Base-by-base conservation (phyloP, 2,329 filamentous ascomycete species). In the Neonectria faginata region DNA sequence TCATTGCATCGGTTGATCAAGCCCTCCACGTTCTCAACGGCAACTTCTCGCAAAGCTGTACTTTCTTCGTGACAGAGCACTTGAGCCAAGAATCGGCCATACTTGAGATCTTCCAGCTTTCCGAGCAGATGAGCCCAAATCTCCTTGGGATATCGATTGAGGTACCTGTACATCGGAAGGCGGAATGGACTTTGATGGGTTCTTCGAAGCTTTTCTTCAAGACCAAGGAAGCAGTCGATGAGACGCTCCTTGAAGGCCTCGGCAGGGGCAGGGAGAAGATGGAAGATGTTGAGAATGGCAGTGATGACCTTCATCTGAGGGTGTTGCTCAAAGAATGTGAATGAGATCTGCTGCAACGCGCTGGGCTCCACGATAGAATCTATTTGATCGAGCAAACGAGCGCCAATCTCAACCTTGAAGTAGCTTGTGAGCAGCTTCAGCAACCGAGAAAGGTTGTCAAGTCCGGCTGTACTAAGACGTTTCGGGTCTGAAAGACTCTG, bases 381-480 rank as follows among this genome's bases (percentile, higher is more conserved):
- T 79, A 97, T 91, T 73, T 99, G 96, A 68, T 98, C 95, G 10
- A 99, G 84, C n/a, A 99, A 82, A 25, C 96, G 89, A 22, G 93
- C 88, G 7, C 96, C 97, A 58, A 99, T 99, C 77, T 99, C 96
- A 1, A 98, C 94, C 80, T 99, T 99, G 81, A 99, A 99, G 78
- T 99, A 99, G 64, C 96, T 98, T 0, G 95, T 99, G 18, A 99
- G 84, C 2, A 99, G 85, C 68, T 96, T 95, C 65, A 99, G 81
- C 2, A 99, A 85, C 42, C 95, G 89, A 18, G 94, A 94, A 33
- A 99, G 83, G 27, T 97, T 97, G 76, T 98, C 94, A 5, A 99
- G 83, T 2, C 94, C 94, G 72, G 94, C 92, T 0, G 95, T 92
- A 20, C 90, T 97, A 20, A 99, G 83, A 62, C 95, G 91, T 77